Base-by-base conservation (phyloP, 257 asterid genomes). In the Paraleonurus japonicus region DNA sequence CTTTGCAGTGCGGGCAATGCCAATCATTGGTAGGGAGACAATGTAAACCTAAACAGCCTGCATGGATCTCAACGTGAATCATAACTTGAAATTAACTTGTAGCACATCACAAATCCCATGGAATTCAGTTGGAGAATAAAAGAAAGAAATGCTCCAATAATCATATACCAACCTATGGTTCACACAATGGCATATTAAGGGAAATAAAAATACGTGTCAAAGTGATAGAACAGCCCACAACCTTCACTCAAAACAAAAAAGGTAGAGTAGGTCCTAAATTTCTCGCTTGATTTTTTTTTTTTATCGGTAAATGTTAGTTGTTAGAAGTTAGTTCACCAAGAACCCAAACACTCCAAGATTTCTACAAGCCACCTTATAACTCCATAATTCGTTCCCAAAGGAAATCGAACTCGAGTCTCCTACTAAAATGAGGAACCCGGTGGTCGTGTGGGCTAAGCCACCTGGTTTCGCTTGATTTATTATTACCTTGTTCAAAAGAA, bases 21-120 rank as follows among this genome's bases (percentile, higher is more conserved):
- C 98, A 95, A 64, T 81, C 94, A 78, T 70, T 79, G 30, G 80
- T 57, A 12, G 92, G 91, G 68, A 59, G 81, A 79, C 75, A 74
- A 58, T 84, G 84, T 69, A 84, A 76, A 67, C 91, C 95, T 76
- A 95, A 80, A 86, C 99, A 95, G 82, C 80, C 99, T 95, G 96
- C 90, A 85, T 69, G 57, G 72, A 41, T 24, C n/a, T 60, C 62
- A 30, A 73, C 22, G 32, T 53, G 26, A 77, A 67, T 72, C 10
- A 67, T 57, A 53, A 69, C 23, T 4, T 12, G 23, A 68, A 59
- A 70, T 12, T 7, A 57, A 43, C 61, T 19, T 65, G 64, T 53
- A 61, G 60, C 61, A 28, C 16, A 41, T 66, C 26, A n/a, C 22
- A 69, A 15, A 67, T 58, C 45, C 10, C 15, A 53, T 32, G 24